Base-by-base conservation (phyloP, 768 basidiomycete species). In the Hericium alpestre region DNA sequence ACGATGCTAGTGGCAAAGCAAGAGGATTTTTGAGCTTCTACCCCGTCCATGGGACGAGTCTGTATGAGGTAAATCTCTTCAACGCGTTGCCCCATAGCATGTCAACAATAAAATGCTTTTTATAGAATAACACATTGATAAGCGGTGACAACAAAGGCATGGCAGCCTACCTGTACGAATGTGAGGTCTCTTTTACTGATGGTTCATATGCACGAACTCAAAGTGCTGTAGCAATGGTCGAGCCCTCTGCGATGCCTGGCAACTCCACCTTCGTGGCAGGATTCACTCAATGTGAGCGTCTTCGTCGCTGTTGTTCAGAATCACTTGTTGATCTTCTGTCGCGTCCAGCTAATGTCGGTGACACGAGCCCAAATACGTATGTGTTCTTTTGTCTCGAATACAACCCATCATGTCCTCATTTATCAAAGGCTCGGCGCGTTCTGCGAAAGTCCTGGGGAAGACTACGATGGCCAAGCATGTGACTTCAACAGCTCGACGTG, bases 61-160 rank as follows among this genome's bases (percentile, higher is more conserved):
- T 89, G n/a, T 90, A 89, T 63, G 76, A 82, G 71, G 88, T 87
- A 60, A 22, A 66, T 57, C 11, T 7, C 7, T 16, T 37, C 11
- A 38, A 3, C 20, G 23, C 11, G 18, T 46, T 18, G 41, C 20
- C 51, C 1, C 11, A 32, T 41, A 7, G n/a, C 49, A 23, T 25
- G 11, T 8, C 25, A 15, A 11, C 5, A 37, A 38, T 25, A 13
- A 15, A 38, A 38, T 10, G 10, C 10, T 13, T 18, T 46, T 5
- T 18, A 25, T 60, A 89, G 86, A 91, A 90, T 65, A 90, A 89
- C 60, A 89, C 87, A 0, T 72, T 90, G n/a, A 78, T 90, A 32
- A 89, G 86, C 67, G 70, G 77, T 3, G 89, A 90, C 69, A 90
- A 90, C 73, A 90, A 91, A 67, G 89, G 89, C 41, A 89, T 90